phyloP scores from a whole-genome alignment of 768 basidiomycete genomes.

The Mycena haematopus region DNA sequence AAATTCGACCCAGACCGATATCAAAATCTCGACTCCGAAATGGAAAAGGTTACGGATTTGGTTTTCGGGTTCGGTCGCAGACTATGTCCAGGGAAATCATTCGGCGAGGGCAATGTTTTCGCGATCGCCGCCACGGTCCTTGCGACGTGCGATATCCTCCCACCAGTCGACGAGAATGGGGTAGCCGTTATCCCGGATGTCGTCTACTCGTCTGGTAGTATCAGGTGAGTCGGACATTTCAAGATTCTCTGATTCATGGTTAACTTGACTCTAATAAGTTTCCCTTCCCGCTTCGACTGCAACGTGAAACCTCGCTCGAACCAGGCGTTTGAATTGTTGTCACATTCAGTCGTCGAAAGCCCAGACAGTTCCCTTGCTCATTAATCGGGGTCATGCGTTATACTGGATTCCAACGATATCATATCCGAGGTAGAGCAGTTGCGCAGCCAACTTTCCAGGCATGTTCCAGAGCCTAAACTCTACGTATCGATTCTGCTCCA shows the following conservation, averaged over 20 bases:
- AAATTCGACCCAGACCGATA: conserved; percentile 39
- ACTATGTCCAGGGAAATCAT: conserved; percentile 22
- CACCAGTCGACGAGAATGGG: neutral
- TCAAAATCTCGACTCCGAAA: conserved; percentile 15
- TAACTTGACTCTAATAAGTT: conserved; percentile 4
- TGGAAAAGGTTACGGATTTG: conserved; percentile 22
- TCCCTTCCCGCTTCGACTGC: conserved; percentile 14
- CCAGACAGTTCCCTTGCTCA: conserved; percentile 1
- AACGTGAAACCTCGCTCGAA: conserved; percentile 11
- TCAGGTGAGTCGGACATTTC: neutral
- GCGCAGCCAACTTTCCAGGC: too few species aligned
- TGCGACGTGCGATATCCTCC: conserved; percentile 2
- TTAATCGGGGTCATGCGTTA: neutral
- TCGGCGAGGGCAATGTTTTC: conserved; percentile 15
- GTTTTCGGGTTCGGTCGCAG: conserved; percentile 30
- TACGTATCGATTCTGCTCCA: too few species aligned
- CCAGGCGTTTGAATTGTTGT: conserved; percentile 1
- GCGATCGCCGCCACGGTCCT: conserved; percentile 8
- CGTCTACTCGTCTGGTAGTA: conserved; percentile 4
- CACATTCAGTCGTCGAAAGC: neutral
- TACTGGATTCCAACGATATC: neutral
- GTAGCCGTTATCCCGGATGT: neutral
- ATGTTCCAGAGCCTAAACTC: too few species aligned
- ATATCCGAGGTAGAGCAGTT: too few species aligned
- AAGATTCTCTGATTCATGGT: neutral